Evolutionary conservation across 176 grass and related monocot species (phyloP).

Genomic region (Oryza glumipatula): DNA sequence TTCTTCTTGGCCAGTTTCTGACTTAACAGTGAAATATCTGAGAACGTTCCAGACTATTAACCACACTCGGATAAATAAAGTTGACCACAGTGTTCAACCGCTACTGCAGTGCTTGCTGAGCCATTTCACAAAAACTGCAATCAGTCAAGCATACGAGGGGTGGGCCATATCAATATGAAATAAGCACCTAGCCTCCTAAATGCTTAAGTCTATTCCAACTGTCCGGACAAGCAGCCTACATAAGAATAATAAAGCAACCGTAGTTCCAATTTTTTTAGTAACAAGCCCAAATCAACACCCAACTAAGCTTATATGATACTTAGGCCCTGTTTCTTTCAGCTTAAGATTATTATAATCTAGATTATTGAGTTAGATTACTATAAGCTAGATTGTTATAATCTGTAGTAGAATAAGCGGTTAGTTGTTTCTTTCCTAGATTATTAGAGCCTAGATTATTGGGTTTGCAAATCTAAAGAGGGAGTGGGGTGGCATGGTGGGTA

Average conservation of each 20-base stretch:
- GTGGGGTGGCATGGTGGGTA: too few species aligned
- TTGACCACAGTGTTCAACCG: not conserved
- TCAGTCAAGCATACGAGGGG: not conserved
- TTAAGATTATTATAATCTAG: too few species aligned
- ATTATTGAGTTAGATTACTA: too few species aligned
- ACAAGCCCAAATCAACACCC: not conserved
- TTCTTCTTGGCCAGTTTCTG: not conserved
- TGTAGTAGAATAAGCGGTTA: too few species aligned
- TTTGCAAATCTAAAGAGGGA: too few species aligned
- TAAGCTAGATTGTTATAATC: too few species aligned
- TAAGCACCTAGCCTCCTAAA: not conserved
- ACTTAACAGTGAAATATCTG: not conserved
- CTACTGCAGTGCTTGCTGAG: not conserved
- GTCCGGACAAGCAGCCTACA: not conserved
- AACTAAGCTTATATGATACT: not conserved
- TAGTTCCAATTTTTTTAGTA: not conserved
- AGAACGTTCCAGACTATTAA: not conserved
- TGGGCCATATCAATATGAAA: not conserved
- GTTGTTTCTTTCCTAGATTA: too few species aligned
- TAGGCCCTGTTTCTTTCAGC: too few species aligned
- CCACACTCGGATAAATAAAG: not conserved
- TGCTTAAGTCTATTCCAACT: not conserved
- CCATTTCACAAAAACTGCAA: not conserved
- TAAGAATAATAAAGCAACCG: not conserved
- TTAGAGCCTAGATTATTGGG: too few species aligned